phyloP scores from a whole-genome alignment of 305 asterid species.

The Fraxinus paxiana region DNA sequence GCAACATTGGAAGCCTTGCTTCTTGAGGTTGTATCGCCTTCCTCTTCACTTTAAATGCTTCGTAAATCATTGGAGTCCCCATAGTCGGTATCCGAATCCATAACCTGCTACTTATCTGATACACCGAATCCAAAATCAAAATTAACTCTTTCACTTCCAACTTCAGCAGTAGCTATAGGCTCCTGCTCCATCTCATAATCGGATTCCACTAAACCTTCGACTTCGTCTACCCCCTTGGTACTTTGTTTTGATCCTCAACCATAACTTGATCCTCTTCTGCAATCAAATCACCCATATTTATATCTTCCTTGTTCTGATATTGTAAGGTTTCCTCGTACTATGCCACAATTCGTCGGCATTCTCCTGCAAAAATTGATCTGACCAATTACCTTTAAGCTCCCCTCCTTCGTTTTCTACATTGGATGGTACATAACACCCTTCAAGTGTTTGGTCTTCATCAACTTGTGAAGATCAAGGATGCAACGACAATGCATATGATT shows the following conservation, averaged over 20 bases:
- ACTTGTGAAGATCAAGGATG: neutral
- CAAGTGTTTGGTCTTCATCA: neutral
- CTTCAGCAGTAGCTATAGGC: neutral
- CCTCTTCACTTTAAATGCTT: too few species aligned
- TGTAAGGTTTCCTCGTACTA: neutral
- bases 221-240: neutral
- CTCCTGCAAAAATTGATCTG: neutral
- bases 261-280: neutral
- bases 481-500: neutral
- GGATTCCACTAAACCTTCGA: neutral
- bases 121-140: neutral
- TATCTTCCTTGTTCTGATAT: neutral
- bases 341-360: neutral
- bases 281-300: too few species aligned
- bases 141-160: too few species aligned
- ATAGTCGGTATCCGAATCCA: neutral
- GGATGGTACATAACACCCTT: too few species aligned
- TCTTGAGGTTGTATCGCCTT: neutral
- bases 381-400: neutral
- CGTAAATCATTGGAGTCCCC: neutral
- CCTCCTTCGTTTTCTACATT: neutral
- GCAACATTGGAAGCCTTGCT: neutral
- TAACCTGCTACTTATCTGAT: neutral
- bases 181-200: neutral
- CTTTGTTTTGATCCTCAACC: neutral